Base-by-base conservation (phyloP, 2,329 filamentous ascomycete genomes). In the Cordyceps militaris region DNA sequence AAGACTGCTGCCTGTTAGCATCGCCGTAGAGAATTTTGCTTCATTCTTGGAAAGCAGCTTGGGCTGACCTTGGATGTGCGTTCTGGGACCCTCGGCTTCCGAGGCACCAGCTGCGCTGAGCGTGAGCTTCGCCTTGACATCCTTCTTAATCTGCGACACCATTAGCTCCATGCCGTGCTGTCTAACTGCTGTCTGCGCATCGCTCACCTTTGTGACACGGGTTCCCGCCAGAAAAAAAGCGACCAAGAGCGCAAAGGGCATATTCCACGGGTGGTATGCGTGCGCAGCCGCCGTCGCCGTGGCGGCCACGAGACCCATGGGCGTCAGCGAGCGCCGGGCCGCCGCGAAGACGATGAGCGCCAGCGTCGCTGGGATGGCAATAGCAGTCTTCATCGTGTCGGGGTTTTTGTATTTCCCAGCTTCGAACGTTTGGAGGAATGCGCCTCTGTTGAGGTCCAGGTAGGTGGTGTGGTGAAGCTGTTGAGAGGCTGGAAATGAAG, bases 221-320 rank as follows among this genome's bases (percentile, higher is more conserved):
- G 88, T 96, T 1, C 91, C 94, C 4, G 88, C 84, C 3, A 96
- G 75, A 72, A 96, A 97, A 76, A 97, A 97, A 36, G 91, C 82
- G 51, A 82, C 81, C 2, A 97, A 79, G 11, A 97, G 79, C 28
- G 82, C 82, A 73, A 97, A 95, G n/a, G 91, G 92, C n/a, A 92
- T 77, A 60, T 89, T 89, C 87, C 91, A 97, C 3, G 93, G 93
- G 71, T 97, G 92, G n/a, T 92, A 74, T 16, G 91, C 91, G 71
- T 99, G 94, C 11, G 88, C 83, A 47, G 81, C 71, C 4, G 91
- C 92, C 4, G 92, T 96, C 44, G 87, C 66, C 5, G 79, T 77
- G 3, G 93, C 93, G 13, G 83, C 81, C 38, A 87, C 64, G 64
- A 96, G 83, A 60, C 92, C 93, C 7, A 79, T 74, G 0, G 87